phyloP scores from a whole-genome alignment of 2,329 filamentous ascomycete species.

The Scedosporium apiospermum region DNA sequence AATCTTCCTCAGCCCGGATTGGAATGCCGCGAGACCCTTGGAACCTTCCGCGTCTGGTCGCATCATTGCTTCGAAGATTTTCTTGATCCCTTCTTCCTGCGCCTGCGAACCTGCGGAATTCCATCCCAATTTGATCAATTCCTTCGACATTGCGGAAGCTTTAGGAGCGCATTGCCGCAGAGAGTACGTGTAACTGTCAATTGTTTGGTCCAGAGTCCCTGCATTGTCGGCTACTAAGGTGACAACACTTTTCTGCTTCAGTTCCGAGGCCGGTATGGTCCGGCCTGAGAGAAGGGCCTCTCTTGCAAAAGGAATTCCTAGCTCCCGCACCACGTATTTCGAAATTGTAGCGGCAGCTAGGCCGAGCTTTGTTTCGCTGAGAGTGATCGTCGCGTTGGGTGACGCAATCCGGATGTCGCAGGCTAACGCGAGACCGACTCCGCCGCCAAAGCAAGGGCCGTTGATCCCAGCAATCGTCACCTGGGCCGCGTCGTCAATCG shows the following conservation, averaged over 20 bases:
- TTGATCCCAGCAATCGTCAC: conserved; percentile 30
- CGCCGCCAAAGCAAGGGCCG: conserved; percentile 31
- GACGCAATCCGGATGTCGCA: conserved; percentile 27
- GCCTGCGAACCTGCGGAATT: conserved; percentile 5
- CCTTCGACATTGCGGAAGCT: conserved; percentile 23
- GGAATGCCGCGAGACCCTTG: conserved; percentile 12
- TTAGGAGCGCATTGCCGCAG: conserved; percentile 17
- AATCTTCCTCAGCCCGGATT: conserved; percentile 10
- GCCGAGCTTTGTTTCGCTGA: conserved; percentile 30
- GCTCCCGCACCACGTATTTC: conserved; percentile 28
- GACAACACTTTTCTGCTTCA: conserved; percentile 9
- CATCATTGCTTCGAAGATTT: conserved; percentile 13
- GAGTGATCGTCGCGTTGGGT: conserved; percentile 15
- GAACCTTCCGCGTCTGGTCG: conserved; percentile 7
- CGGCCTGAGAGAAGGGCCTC: conserved; percentile 27
- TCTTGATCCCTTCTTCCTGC: conserved; percentile 9
- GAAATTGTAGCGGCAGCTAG: conserved; percentile 28
- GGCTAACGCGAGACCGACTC: conserved; percentile 30
- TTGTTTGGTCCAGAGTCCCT: not conserved
- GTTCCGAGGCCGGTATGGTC: conserved; percentile 16
- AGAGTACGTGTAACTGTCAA: conserved; percentile 14
- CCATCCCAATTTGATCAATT: conserved; percentile 20
- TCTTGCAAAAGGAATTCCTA: conserved; percentile 23
- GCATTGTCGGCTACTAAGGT: conserved; percentile 13
- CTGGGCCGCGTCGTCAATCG: conserved; percentile 28